Percentiles rank a stretch among this genome's conserved stretches.
phyloP scores from a whole-genome alignment of 2,329 filamentous ascomycete genomes.

The Beauveria medogensis region DNA sequence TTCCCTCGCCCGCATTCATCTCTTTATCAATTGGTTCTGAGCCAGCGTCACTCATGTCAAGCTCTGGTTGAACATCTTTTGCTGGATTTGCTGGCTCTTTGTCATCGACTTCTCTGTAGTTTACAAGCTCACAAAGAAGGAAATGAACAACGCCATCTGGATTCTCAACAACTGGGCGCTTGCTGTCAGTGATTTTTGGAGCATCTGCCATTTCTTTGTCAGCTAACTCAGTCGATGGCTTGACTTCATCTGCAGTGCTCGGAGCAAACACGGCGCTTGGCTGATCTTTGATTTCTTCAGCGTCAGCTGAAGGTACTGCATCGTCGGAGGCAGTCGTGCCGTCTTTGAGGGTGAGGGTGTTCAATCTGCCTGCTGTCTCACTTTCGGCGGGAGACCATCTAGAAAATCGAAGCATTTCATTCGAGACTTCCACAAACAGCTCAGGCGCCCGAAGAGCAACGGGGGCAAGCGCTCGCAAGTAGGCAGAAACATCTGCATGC shows the following conservation, averaged over 20 bases:
- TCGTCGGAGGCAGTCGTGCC: constrained; percentile 12
- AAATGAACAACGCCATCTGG: constrained; percentile 95
- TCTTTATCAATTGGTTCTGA: constrained; percentile 23
- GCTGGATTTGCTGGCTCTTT: constrained; percentile 48
- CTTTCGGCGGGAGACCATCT: constrained; percentile 43
- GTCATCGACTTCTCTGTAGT: constrained; percentile 88
- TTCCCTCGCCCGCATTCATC: constrained; percentile 28
- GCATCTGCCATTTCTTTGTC: constrained; percentile 57
- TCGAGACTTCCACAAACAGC: constrained; percentile 79
- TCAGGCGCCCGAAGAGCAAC: constrained; percentile 74
- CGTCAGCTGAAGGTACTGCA: constrained; percentile 10
- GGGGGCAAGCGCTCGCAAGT: constrained; percentile 69
- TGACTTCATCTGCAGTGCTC: constrained; percentile 36
- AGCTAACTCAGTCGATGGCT: constrained; percentile 49
- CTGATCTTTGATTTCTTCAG: constrained; percentile 12
- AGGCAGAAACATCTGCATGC: constrained; percentile 59
- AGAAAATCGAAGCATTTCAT: constrained; percentile 70
- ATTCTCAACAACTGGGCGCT: constrained; percentile 79
- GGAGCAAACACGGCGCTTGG: constrained; percentile 13
- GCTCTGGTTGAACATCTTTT: constrained; percentile 35
- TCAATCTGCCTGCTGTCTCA: constrained; percentile 22
- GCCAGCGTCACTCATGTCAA: constrained; percentile 19
- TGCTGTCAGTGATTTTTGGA: constrained; percentile 61
- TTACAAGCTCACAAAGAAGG: constrained; percentile 81
- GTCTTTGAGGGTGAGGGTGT: constrained; percentile 36